Evolutionary conservation across 805 yeast species (phyloP), one percentile per base, ranked within the genome.

Genomic region (Wilhelminamyces savonicus): DNA sequence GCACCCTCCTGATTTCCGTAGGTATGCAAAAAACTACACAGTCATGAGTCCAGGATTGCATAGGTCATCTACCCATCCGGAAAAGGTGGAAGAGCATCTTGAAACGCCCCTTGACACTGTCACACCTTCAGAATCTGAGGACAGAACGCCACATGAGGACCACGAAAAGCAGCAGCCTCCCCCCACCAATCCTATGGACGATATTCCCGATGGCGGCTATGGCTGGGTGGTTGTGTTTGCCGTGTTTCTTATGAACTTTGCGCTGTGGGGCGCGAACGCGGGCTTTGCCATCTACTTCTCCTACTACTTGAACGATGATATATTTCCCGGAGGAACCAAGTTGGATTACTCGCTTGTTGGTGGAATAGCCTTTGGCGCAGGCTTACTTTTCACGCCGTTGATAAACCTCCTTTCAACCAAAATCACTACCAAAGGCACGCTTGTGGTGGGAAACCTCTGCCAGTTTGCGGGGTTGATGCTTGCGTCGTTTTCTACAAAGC

Each of bases 201-300:
- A 29, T 5, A 43, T 39, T 7, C 41, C 46, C 17, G 88, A 81
- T 49, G 79, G 76, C 24, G 86, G 86, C 3, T 69, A 73, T 33
- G 85, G 82, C 2, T 77, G 85, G 82, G 74, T 79, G 0, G 62
- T 77, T 13, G 69, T 72, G 11, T 36, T 70, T 11, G 73, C 77
- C 10, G 66, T 72, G 3, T 56, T 65, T 17, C 29, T 74, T 3
- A 55, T 75, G 23, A 74, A 76, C 49, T 69, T 75, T 39, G 62
- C 71, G 23, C 71, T 84, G 0, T 82, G 90, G 88, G 92, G 92
- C 10, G 70, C 81, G 39, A 80, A 80, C 40, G 59, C 76, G 5
- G 81, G 78, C 3, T 82, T 67, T 46, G 80, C 85, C 17, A 68
- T 82, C 4, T 78, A 76, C 40, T 56, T 81, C 16, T 66, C 81